Base-by-base conservation (phyloP, 345 rosid genomes). In the Eucalyptus albens region DNA sequence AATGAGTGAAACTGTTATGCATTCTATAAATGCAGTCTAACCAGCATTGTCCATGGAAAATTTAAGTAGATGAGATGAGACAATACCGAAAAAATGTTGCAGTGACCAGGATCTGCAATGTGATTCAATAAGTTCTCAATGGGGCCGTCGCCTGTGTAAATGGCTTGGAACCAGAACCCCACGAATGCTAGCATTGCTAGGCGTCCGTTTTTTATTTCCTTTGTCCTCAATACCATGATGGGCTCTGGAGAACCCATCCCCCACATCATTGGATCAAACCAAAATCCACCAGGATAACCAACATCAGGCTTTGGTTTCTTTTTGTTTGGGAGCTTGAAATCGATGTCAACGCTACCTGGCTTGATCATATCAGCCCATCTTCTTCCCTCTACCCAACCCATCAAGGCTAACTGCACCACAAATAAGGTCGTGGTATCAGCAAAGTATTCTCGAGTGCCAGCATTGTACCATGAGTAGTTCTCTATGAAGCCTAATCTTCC, bases 101-200 rank as follows among this genome's bases (percentile, higher is more conserved):
- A 94, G 86, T 97, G 99, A 89, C 99, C 99, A 87, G 99, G 99
- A 91, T 97, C 99, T 15, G 98, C 99, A 65, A 97, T n/a, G 94
- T 96, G 99, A 86, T 96, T 95, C 94, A 92, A 91, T 89, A 97
- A 93, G 91, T 97, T 97, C 65, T 96, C 96, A 60, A 96, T 87
- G 11, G 99, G 99, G 45, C 90, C 96, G 89, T 94, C 93, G 24
- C 98, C 96, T 7, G 96, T 93, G 86, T 97, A 97, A 55, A 91
- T 92, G 69, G 99, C 98, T 93, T 97, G 98, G 91, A 97, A 97
- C 92, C 95, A 94, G 87, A 97, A 96, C 15, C 98, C 99, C 53
- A 96, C 93, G 26, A 97, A 97, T 13, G 99, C 99, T 31, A 97
- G 91, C 99, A 97, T 97, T 1, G 99, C 99, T 17, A 97, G 94